phyloP scores from a whole-genome alignment of 2,329 filamentous ascomycete species.

The Curvularia spicifera region DNA sequence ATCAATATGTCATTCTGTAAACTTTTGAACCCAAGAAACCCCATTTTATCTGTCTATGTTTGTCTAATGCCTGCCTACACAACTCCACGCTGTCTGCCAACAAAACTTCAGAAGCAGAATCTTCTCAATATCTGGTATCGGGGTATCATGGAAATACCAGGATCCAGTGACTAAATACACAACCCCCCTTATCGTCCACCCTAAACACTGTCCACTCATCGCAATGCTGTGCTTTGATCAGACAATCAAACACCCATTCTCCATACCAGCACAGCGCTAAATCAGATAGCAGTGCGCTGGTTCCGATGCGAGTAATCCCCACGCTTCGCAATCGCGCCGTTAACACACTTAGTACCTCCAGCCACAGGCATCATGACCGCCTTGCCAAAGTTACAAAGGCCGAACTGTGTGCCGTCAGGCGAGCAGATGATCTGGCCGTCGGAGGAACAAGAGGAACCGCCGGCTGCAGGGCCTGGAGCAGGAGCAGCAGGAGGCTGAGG shows the following conservation, averaged over 20 bases:
- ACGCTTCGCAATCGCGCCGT: constrained; percentile 47
- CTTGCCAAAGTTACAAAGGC: constrained; percentile 50
- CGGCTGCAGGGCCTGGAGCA: neutral
- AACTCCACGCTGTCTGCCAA: too few relatives aligned
- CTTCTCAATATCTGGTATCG: neutral
- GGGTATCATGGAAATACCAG: neutral
- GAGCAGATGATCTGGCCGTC: constrained; percentile 50
- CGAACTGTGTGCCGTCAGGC: constrained; percentile 46
- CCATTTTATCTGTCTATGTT: too few relatives aligned
- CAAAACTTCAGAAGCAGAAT: neutral
- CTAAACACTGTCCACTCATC: too few relatives aligned
- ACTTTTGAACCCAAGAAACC: too few relatives aligned
- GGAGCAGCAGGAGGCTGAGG: constrained; percentile 3
- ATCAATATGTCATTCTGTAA: too few relatives aligned
- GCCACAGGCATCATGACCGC: constrained; percentile 51
- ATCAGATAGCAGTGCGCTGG: constrained; percentile 11
- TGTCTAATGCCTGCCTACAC: too few relatives aligned
- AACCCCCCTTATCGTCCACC: too few relatives aligned
- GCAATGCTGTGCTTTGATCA: too few relatives aligned
- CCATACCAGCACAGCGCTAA: neutral
- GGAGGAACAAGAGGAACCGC: constrained; percentile 35
- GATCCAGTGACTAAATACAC: too few relatives aligned
- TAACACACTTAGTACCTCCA: constrained; percentile 51
- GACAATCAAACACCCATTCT: too few relatives aligned
- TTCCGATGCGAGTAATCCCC: constrained; percentile 21